Conservation (phyloP, 2,329 filamentous ascomycete species). For the Penicillium sp. region DNA sequence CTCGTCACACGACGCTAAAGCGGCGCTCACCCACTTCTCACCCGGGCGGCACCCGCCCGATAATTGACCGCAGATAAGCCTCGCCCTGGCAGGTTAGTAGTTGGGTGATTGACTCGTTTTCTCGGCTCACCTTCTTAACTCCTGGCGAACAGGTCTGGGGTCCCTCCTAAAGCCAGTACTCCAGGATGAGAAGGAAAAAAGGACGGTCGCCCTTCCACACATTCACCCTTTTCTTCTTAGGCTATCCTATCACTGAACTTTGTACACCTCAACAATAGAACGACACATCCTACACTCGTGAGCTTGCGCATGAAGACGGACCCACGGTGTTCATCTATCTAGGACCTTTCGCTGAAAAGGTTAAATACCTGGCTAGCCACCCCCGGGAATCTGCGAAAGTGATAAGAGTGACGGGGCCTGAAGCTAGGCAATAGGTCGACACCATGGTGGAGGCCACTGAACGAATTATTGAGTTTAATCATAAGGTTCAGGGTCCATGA, state of each 20-base stretch:
- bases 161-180: not conserved
- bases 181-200: not conserved
- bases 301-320: not conserved
- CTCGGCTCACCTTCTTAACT: conserved; percentile 9
- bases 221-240: not conserved
- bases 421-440: too few relatives aligned
- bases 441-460: too few relatives aligned
- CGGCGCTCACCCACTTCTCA: too few relatives aligned
- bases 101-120: conserved; percentile 4
- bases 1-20: too few relatives aligned
- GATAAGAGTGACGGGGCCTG: too few relatives aligned
- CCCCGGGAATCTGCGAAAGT: too few relatives aligned
- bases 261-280: not conserved
- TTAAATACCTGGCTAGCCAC: too few relatives aligned
- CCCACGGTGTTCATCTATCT: not conserved
- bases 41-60: not conserved
- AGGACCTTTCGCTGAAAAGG: not conserved
- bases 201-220: not conserved
- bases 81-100: conserved; percentile 6
- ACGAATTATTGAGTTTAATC: too few relatives aligned
- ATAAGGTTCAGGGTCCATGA: too few relatives aligned
- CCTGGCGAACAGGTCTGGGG: not conserved
- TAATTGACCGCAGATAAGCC: not conserved
- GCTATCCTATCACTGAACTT: too few relatives aligned
- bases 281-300: not conserved